Evolutionary conservation across 2,329 filamentous ascomycete genomes (phyloP).

Genomic region (Penicillium brasilianum): DNA sequence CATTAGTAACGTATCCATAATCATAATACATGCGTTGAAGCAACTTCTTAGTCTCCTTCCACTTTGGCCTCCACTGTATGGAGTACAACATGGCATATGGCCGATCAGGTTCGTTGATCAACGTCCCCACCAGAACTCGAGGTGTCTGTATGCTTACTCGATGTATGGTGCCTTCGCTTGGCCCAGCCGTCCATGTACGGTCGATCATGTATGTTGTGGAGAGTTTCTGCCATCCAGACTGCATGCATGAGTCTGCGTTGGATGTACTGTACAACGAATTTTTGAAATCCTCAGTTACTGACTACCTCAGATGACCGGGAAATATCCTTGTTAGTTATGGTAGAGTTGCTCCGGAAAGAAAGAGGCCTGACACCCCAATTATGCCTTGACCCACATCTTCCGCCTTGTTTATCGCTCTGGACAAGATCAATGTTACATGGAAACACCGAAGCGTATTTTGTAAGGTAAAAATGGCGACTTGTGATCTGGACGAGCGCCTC

Average conservation of each 20-base stretch:
- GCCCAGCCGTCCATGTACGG: background rate
- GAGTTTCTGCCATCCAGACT: background rate
- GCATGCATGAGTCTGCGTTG: background rate
- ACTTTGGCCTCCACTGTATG: background rate
- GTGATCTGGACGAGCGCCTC: background rate
- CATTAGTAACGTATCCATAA: background rate
- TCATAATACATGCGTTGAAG: background rate
- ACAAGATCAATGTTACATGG: background rate
- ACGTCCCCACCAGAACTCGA: conserved; percentile 4
- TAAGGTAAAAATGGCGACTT: background rate
- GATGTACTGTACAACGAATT: background rate
- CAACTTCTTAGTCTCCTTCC: background rate
- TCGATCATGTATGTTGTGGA: background rate
- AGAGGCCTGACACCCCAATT: background rate
- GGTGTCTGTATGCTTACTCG: background rate
- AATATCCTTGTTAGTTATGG: background rate
- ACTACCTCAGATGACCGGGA: background rate
- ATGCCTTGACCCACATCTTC: background rate
- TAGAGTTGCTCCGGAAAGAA: background rate
- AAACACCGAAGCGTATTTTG: background rate
- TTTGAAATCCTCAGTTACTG: background rate
- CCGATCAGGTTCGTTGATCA: conserved; percentile 22
- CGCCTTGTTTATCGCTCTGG: background rate
- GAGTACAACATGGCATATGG: background rate
- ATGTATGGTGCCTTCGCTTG: conserved; percentile 4